Evolutionary conservation across 306 rosid genomes (phyloP).

Genomic region (Cercis canadensis): DNA sequence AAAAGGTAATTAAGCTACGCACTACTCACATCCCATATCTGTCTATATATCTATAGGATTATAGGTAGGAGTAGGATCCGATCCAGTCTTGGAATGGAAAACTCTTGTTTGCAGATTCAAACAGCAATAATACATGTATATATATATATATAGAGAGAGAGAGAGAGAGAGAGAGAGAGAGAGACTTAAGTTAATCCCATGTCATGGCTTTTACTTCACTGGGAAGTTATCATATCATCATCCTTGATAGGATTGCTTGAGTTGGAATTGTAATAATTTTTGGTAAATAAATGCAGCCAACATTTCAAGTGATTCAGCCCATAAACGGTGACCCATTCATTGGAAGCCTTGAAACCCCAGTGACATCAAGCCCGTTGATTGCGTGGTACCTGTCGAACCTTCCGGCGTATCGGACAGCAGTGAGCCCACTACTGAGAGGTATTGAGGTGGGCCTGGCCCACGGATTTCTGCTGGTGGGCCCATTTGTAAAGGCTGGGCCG

Average conservation of each 20-base stretch:
- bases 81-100: too few species aligned
- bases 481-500: slow-evolving; percentile 93
- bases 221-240: too few species aligned
- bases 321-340: slow-evolving; percentile 98
- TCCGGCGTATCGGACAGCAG: slow-evolving; percentile 93
- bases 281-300: slow-evolving; percentile 50
- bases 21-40: background rate
- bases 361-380: slow-evolving; percentile 90
- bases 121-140: too few species aligned
- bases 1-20: slow-evolving; percentile 54
- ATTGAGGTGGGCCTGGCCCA: slow-evolving; percentile 94
- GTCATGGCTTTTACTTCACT: too few species aligned
- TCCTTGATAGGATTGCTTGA: too few species aligned
- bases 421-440: slow-evolving; percentile 86
- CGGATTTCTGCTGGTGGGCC: slow-evolving; percentile 83
- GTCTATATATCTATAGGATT: background rate
- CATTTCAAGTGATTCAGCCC: slow-evolving; percentile 87
- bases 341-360: slow-evolving; percentile 95
- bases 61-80: too few species aligned
- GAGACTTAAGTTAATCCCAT: too few species aligned
- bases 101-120: too few species aligned
- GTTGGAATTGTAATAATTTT: background rate
- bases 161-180: too few species aligned
- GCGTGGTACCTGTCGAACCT: slow-evolving; percentile 98
- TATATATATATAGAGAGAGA: too few species aligned